Conservation (phyloP, 1,139 yeast genomes). For the Candida smagusa region DNA sequence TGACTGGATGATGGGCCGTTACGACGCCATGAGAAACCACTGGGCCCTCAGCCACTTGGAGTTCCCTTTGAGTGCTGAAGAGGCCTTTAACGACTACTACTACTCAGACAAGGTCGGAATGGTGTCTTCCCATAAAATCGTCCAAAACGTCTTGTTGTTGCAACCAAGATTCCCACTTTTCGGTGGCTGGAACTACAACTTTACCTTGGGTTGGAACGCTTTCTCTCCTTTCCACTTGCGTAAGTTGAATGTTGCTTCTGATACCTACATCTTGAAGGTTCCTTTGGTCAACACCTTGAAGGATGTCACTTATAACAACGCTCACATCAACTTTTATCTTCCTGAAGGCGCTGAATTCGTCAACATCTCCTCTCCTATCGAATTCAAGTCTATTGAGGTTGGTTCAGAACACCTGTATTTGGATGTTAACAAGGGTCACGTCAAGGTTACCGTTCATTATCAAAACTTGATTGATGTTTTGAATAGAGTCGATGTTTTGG, state of each 20-base stretch:
- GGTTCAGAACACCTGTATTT: slow-evolving; percentile 60
- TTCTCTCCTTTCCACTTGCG: slow-evolving; percentile 53
- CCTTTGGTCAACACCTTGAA: slow-evolving; percentile 74
- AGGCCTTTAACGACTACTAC: slow-evolving; percentile 60
- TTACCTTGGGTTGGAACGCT: slow-evolving; percentile 89
- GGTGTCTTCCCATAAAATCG: slow-evolving; percentile 74
- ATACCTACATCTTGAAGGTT: slow-evolving; percentile 59
- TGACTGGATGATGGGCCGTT: slow-evolving; percentile 63
- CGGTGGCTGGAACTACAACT: slow-evolving; percentile 96
- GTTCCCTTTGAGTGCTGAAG: slow-evolving; percentile 44
- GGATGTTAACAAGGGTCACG: slow-evolving; percentile 77
- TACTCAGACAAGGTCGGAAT: slow-evolving; percentile 89
- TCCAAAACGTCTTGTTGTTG: slow-evolving; percentile 51
- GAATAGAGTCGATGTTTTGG: slow-evolving; percentile 51
- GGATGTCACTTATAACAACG: slow-evolving; percentile 65
- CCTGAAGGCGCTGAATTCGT: slow-evolving; percentile 84
- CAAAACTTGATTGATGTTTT: slow-evolving; percentile 70
- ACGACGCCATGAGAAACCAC: slow-evolving; percentile 39
- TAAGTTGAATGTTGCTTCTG: slow-evolving; percentile 33
- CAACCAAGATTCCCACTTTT: slow-evolving; percentile 89
- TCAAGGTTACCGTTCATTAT: slow-evolving; percentile 64
- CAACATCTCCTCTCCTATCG: slow-evolving; percentile 57
- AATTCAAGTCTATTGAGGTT: slow-evolving; percentile 32
- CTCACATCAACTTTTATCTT: slow-evolving; percentile 60
- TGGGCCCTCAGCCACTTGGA: slow-evolving; percentile 56